Percentiles rank a stretch among this genome's conserved stretches.
Conservation (phyloP, 2,329 filamentous ascomycete species). For the Lachnellula arida region DNA sequence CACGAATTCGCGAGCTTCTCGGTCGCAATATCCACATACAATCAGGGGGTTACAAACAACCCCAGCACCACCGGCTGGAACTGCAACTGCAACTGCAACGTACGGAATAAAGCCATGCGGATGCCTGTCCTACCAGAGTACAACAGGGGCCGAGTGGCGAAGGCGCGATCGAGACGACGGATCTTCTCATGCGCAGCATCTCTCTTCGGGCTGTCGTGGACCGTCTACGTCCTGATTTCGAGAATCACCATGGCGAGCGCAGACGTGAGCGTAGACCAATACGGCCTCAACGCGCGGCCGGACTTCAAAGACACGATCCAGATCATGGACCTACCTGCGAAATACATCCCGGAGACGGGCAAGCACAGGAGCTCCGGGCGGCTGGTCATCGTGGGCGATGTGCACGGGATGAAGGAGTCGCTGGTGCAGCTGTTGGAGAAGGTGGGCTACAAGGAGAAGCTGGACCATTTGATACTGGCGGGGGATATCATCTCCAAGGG, state of each 20-base stretch:
- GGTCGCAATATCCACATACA: no score
- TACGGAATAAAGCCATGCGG: no score
- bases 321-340: slow-evolving; percentile 25
- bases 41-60: no score
- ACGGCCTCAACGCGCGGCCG: slow-evolving; percentile 18
- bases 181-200: no score
- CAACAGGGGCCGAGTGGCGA: no score
- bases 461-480: slow-evolving; percentile 70
- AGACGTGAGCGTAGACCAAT: slow-evolving; percentile 1
- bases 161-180: no score
- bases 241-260: background rate
- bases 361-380: slow-evolving; percentile 45
- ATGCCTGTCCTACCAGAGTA: no score
- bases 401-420: slow-evolving; percentile 78
- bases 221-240: background rate
- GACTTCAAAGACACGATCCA: slow-evolving; percentile 26
- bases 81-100: no score
- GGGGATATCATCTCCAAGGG: slow-evolving; percentile 85
- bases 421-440: slow-evolving; percentile 63
- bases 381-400: slow-evolving; percentile 81
- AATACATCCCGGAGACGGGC: slow-evolving; percentile 28
- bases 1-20: no score
- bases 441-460: slow-evolving; percentile 54
- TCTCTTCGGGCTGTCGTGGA: background rate
- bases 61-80: no score